Evolutionary conservation across 2,329 filamentous ascomycete species (phyloP).

Genomic region (Botrytis tulipae): DNA sequence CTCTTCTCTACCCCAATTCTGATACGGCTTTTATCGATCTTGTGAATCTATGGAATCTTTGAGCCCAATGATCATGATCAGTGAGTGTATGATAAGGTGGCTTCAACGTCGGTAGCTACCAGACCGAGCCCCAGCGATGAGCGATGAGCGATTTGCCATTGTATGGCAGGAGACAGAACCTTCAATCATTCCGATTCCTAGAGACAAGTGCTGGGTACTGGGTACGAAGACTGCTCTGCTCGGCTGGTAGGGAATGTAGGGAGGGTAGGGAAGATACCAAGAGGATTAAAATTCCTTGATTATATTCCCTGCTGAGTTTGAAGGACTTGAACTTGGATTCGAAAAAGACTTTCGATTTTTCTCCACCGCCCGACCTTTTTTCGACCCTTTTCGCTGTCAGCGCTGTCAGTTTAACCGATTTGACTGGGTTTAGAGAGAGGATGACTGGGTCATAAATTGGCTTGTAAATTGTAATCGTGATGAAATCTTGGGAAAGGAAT

Average conservation of each 20-base stretch:
- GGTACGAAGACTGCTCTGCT: not conserved
- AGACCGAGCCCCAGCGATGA: not conserved
- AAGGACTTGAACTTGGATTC: not conserved
- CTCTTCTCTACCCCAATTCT: not conserved
- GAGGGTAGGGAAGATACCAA: not conserved
- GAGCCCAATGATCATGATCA: not conserved
- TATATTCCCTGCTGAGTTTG: not conserved
- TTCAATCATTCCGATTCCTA: not conserved
- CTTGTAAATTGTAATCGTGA: not conserved
- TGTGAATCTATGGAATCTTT: not conserved
- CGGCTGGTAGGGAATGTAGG: not conserved
- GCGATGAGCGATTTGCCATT: not conserved
- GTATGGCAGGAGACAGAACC: not conserved
- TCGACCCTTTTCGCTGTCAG: conserved; percentile 7
- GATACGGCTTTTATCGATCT: not conserved
- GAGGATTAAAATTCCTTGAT: not conserved
- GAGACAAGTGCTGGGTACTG: not conserved
- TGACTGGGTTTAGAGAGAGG: not conserved
- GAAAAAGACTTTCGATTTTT: conserved; percentile 1
- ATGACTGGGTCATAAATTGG: conserved; percentile 2
- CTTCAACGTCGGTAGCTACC: not conserved
- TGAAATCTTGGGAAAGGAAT: conserved; percentile 7
- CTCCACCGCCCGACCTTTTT: conserved; percentile 11
- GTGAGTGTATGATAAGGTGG: not conserved
- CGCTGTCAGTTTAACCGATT: conserved; percentile 13